These are phyloP conservation scores for Phyllosticta capitalensis DNA, from an alignment of 2,329 filamentous ascomycete genomes.

Conservation along the genomic window DNA sequence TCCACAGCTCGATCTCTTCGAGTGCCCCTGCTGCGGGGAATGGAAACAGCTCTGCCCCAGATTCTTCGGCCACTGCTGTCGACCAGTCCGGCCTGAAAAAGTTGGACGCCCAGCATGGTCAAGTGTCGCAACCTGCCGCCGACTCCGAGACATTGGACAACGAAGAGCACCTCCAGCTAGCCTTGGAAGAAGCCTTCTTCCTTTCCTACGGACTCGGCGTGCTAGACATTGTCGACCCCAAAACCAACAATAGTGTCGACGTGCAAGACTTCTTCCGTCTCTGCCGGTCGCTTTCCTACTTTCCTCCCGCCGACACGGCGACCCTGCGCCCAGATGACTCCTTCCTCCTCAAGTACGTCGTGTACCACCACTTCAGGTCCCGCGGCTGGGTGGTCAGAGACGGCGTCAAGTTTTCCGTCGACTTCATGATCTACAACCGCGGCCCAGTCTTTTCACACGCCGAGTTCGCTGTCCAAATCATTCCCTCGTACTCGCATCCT, in stretches of 20 bases:
- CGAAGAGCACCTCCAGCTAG: constrained; percentile 85
- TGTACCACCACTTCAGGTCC: constrained; percentile 93
- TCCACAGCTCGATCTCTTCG: neutral
- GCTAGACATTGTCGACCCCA: constrained; percentile 46
- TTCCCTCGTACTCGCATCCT: constrained; percentile 69
- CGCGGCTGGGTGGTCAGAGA: constrained; percentile 89
- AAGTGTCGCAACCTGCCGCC: neutral
- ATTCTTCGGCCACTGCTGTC: neutral
- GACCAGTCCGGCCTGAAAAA: neutral
- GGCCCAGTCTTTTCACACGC: constrained; percentile 93
- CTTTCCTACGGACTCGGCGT: constrained; percentile 71
- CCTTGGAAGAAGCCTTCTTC: constrained; percentile 85
- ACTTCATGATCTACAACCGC: constrained; percentile 88
- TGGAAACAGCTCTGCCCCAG: neutral
- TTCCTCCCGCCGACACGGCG: constrained; percentile 43
- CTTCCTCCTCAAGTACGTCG: constrained; percentile 78
- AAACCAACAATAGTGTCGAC: constrained; percentile 39
- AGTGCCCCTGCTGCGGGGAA: neutral
- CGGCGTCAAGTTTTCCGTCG: constrained; percentile 89
- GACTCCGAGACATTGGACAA: constrained; percentile 36
- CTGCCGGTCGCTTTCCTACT: constrained; percentile 61
- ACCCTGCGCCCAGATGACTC: constrained; percentile 63
- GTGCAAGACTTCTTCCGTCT: constrained; percentile 43
- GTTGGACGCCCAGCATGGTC: too few relatives aligned
- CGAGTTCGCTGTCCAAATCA: constrained; percentile 77